phyloP scores from a whole-genome alignment of 768 basidiomycete genomes.

The Rhodosporidiobolus odoratus region DNA sequence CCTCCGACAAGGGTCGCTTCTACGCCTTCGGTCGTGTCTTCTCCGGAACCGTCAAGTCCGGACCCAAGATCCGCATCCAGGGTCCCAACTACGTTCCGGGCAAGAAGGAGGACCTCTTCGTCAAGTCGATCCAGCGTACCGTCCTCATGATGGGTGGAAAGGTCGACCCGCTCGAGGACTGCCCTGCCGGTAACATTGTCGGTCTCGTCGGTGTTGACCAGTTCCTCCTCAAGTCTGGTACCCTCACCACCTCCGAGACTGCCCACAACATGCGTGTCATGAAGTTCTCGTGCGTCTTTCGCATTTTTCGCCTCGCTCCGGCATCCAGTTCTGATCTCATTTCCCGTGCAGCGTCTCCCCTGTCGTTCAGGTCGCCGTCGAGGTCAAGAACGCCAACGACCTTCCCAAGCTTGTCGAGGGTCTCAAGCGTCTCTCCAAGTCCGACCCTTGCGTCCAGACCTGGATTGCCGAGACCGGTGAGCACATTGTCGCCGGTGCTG shows the following conservation, averaged over 20 bases:
- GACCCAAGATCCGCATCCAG: constrained; percentile 98
- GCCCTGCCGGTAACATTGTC: constrained; percentile 95
- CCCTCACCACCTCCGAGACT: constrained; percentile 93
- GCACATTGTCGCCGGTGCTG: constrained; percentile 98
- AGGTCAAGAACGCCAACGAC: constrained; percentile 99
- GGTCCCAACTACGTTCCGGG: constrained; percentile 98
- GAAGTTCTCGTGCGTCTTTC: constrained; percentile 69
- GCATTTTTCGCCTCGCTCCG: too few relatives aligned
- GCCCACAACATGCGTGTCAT: constrained; percentile 99
- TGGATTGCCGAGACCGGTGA: constrained; percentile 88
- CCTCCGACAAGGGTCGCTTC: constrained; percentile 99
- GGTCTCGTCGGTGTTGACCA: constrained; percentile 99
- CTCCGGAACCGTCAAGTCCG: constrained; percentile 92
- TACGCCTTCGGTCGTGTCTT: constrained; percentile 99
- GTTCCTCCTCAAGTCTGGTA: constrained; percentile 99
- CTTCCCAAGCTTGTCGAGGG: constrained; percentile 99
- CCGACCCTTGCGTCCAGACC: constrained; percentile 97
- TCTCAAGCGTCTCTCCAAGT: constrained; percentile 99
- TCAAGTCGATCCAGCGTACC: constrained; percentile 97
- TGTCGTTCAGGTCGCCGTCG: constrained; percentile 96
- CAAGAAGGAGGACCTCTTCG: constrained; percentile 95
- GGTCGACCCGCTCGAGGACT: constrained; percentile 98
- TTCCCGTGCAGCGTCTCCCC: constrained; percentile 64
- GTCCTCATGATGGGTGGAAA: constrained; percentile 99
- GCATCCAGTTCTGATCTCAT: too few relatives aligned